phyloP scores from a whole-genome alignment of 2,329 filamentous ascomycete species.

The Pseudocercospora ulei region DNA sequence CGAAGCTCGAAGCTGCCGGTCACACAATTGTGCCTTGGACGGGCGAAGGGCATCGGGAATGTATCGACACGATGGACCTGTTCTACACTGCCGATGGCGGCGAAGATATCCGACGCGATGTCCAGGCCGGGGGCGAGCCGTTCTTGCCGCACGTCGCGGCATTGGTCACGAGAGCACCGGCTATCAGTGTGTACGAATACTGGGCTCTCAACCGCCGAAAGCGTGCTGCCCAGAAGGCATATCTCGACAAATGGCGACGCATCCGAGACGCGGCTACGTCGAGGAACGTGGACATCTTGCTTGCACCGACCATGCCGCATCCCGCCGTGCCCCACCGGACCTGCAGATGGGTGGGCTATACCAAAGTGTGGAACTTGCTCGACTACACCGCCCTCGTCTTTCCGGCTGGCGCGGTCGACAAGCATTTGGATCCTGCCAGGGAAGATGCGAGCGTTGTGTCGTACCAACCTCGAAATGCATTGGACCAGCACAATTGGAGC shows the following conservation, averaged over 20 bases:
- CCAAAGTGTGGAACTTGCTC: conserved; percentile 31
- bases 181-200: conserved; percentile 55
- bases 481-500: conserved; percentile 46
- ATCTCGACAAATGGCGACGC: conserved; percentile 51
- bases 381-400: conserved; percentile 53
- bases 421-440: conserved; percentile 30
- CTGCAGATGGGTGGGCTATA: conserved; percentile 30
- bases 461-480: conserved; percentile 43
- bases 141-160: conserved; percentile 50
- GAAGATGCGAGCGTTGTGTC: conserved; percentile 32
- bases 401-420: conserved; percentile 44
- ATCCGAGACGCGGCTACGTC: conserved; percentile 37
- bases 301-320: conserved; percentile 54
- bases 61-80: conserved; percentile 50
- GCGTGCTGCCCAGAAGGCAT: conserved; percentile 45
- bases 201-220: conserved; percentile 58
- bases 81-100: conserved; percentile 56
- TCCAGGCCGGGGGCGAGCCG: conserved; percentile 50
- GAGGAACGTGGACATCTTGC: conserved; percentile 45
- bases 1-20: conserved; percentile 26
- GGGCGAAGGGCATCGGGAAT: conserved; percentile 45
- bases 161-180: conserved; percentile 45
- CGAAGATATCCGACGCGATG: conserved; percentile 51
- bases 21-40: conserved; percentile 40
- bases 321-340: conserved; percentile 43